phyloP scores from a whole-genome alignment of 1,284 basidiomycete genomes.

The Moesziomyces antarcticus region DNA sequence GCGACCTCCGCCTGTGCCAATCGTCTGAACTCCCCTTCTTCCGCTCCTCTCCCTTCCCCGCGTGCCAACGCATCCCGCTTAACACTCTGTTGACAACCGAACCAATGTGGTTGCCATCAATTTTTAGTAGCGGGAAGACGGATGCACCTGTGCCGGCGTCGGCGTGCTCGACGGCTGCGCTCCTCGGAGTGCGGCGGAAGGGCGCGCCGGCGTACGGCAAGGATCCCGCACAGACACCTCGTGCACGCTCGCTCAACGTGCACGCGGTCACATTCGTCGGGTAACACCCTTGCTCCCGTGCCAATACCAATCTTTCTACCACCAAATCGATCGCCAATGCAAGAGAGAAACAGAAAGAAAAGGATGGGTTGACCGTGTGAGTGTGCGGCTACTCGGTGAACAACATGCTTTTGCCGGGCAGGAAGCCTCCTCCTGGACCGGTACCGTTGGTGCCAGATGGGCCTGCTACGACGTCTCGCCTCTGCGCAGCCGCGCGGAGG shows the following conservation, averaged over 20 bases:
- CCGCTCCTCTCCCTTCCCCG: not conserved
- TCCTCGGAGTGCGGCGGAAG: not conserved
- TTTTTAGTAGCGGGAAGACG: slow-evolving; percentile 54
- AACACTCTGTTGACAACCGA: slow-evolving; percentile 56
- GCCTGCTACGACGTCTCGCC: slow-evolving; percentile 11
- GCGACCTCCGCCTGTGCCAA: not conserved
- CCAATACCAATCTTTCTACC: not conserved
- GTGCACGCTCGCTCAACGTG: slow-evolving; percentile 18
- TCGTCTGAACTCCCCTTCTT: not conserved
- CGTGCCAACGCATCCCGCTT: slow-evolving; percentile 28
- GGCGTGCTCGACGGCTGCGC: not conserved
- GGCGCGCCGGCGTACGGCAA: slow-evolving; percentile 1
- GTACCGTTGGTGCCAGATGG: slow-evolving; percentile 27
- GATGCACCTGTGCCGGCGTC: slow-evolving; percentile 13
- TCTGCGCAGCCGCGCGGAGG: slow-evolving; percentile 19
- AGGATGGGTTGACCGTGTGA: not conserved
- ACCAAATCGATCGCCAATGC: not conserved
- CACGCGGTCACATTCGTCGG: slow-evolving; percentile 46
- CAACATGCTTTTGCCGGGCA: slow-evolving; percentile 42
- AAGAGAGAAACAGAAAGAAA: not conserved
- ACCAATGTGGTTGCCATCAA: slow-evolving; percentile 57
- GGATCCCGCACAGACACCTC: slow-evolving; percentile 52
- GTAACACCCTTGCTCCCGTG: slow-evolving; percentile 23
- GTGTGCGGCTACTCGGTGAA: slow-evolving; percentile 30
- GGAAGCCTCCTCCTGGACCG: slow-evolving; percentile 36